These are phyloP conservation scores for Moniliophthora roreri DNA, from an alignment of 1,284 basidiomycete species.

Conservation along the genomic window DNA sequence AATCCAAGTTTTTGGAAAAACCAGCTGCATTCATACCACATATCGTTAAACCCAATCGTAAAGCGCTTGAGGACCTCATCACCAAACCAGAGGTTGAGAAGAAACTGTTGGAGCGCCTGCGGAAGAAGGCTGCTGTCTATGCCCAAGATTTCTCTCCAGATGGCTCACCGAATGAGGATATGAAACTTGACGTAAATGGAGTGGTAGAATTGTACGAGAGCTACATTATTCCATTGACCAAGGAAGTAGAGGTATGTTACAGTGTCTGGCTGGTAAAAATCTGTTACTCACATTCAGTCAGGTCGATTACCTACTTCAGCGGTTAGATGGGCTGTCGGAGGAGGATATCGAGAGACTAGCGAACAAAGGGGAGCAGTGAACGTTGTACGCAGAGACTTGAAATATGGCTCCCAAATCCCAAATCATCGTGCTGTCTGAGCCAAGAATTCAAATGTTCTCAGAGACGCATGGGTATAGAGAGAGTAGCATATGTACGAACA, in stretches of 20 bases:
- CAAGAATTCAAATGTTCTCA: too few species aligned
- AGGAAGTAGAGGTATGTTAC: constrained; percentile 89
- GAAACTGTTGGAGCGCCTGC: constrained; percentile 81
- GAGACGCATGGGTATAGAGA: too few species aligned
- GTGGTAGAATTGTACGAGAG: constrained; percentile 93
- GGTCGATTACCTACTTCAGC: constrained; percentile 90
- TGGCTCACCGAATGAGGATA: constrained; percentile 36
- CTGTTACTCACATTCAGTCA: constrained; percentile 29
- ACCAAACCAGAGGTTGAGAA: constrained; percentile 96
- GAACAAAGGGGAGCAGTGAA: constrained; percentile 2
- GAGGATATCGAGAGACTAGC: constrained; percentile 76
- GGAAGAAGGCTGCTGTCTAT: constrained; percentile 91
- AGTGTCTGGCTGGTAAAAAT: neutral
- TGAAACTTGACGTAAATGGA: constrained; percentile 90
- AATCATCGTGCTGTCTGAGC: too few species aligned
- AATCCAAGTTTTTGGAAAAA: constrained; percentile 88
- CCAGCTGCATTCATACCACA: constrained; percentile 91
- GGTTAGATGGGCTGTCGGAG: constrained; percentile 80
- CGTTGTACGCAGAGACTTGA: neutral
- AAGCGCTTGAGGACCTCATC: constrained; percentile 82
- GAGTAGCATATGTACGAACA: too few species aligned
- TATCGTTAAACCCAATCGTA: constrained; percentile 77
- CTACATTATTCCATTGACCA: constrained; percentile 96
- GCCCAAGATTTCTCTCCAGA: constrained; percentile 86
- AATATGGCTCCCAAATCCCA: too few species aligned